These are phyloP conservation scores for Claviceps monticola DNA, from an alignment of 2,329 filamentous ascomycete genomes.

Conservation along the genomic window DNA sequence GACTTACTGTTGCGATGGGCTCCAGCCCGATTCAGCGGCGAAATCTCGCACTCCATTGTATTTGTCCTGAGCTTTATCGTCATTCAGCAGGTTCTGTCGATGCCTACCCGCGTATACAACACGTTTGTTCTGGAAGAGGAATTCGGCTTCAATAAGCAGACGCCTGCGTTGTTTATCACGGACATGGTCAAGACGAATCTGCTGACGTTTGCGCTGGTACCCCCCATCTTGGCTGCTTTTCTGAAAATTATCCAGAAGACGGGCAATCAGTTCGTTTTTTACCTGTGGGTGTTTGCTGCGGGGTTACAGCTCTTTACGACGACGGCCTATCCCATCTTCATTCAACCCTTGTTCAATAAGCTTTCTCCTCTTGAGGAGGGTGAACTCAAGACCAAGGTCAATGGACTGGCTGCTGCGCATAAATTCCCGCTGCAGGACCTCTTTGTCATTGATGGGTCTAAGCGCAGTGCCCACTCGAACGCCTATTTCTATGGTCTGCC, in stretches of 20 bases:
- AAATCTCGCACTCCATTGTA: conserved; percentile 84
- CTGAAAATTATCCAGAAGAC: conserved; percentile 90
- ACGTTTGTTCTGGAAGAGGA: conserved; percentile 93
- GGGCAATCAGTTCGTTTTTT: conserved; percentile 92
- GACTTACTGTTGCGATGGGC: conserved; percentile 58
- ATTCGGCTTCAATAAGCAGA: conserved; percentile 99
- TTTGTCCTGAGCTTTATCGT: conserved; percentile 83
- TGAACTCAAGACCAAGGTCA: conserved; percentile 74
- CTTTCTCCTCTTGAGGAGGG: conserved; percentile 83
- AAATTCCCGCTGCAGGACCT: conserved; percentile 88
- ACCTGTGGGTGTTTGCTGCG: conserved; percentile 87
- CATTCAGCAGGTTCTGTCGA: conserved; percentile 62
- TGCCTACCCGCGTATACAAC: conserved; percentile 80
- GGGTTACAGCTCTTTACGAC: conserved; percentile 87
- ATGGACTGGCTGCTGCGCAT: conserved; percentile 67
- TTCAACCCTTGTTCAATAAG: conserved; percentile 96
- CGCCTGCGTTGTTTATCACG: conserved; percentile 69
- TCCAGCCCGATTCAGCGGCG: conserved; percentile 68
- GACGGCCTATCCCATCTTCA: conserved; percentile 88
- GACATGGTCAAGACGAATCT: conserved; percentile 88
- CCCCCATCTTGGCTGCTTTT: conserved; percentile 83
- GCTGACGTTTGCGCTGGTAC: conserved; percentile 64
- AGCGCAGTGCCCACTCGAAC: conserved; percentile 76
- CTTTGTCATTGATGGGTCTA: conserved; percentile 87
- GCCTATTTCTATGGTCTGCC: conserved; percentile 94